Percentiles rank a stretch among this genome's conserved stretches.
Evolutionary conservation across 768 basidiomycete genomes (phyloP).

Genomic region (Leccinum disarticulatum): DNA sequence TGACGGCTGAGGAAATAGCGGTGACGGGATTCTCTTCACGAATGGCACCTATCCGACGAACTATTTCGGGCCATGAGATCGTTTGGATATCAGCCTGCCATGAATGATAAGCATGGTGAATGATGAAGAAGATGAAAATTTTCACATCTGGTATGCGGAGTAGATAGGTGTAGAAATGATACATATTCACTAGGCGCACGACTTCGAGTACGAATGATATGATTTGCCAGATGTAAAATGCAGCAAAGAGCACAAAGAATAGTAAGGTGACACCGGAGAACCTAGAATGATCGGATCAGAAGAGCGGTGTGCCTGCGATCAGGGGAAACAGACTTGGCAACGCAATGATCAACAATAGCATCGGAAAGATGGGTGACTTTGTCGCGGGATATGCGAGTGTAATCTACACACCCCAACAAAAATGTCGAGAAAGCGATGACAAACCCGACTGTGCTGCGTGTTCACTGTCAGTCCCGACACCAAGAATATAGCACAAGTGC

Average conservation of each 20-base stretch:
- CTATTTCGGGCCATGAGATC: slow-evolving; percentile 94
- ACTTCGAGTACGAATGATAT: slow-evolving; percentile 74
- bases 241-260: slow-evolving; percentile 82
- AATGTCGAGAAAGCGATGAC: slow-evolving; percentile 99
- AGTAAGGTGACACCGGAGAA: slow-evolving; percentile 83
- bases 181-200: slow-evolving; percentile 86
- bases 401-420: slow-evolving; percentile 92
- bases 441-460: slow-evolving; percentile 88
- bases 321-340: slow-evolving; percentile 63
- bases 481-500: slow-evolving; percentile 38
- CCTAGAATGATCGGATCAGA: slow-evolving; percentile 39
- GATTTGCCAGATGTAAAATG: slow-evolving; percentile 89
- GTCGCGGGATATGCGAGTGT: slow-evolving; percentile 71
- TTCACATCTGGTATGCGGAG: slow-evolving; percentile 92
- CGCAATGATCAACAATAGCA: slow-evolving; percentile 79
- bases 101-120: slow-evolving; percentile 12
- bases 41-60: slow-evolving; percentile 84
- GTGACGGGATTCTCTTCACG: slow-evolving; percentile 93
- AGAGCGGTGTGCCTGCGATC: neutral
- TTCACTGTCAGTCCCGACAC: slow-evolving; percentile 24
- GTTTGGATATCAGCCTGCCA: slow-evolving; percentile 95
- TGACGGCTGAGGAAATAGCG: slow-evolving; percentile 66
- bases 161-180: slow-evolving; percentile 92
- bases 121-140: slow-evolving; percentile 1
- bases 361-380: slow-evolving; percentile 70